A percentile compares a stretch with the other conserved stretches of the same genome.
Conservation (phyloP, 2,329 filamentous ascomycete species). For the Hymenoscyphus scutula region DNA sequence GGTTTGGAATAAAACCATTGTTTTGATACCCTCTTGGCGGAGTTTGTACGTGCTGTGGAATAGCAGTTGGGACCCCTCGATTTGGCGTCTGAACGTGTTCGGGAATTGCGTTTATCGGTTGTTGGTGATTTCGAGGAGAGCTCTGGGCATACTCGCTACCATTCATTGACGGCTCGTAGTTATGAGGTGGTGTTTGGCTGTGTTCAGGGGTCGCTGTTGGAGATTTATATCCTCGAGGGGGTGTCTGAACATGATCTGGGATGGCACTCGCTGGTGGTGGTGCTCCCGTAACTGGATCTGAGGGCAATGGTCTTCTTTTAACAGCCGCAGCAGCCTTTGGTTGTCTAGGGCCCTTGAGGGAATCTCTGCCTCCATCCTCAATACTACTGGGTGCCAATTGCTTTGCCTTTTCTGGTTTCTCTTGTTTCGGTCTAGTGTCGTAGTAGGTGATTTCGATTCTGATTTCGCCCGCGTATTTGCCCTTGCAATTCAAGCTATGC, state of each 20-base stretch:
- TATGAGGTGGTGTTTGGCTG: constrained; percentile 36
- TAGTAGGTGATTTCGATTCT: constrained; percentile 96
- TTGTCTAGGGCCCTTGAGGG: constrained; percentile 43
- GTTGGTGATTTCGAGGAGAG: constrained; percentile 44
- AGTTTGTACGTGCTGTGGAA: constrained; percentile 46
- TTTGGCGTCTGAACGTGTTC: constrained; percentile 45
- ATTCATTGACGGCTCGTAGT: constrained; percentile 43
- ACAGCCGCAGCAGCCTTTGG: constrained; percentile 57
- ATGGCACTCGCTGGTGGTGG: constrained; percentile 40
- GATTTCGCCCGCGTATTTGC: constrained; percentile 94
- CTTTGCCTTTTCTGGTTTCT: constrained; percentile 60
- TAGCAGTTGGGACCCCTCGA: constrained; percentile 40
- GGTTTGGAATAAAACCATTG: constrained; percentile 45
- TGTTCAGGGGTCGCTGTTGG: constrained; percentile 35
- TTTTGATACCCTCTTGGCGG: constrained; percentile 49
- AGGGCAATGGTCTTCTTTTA: constrained; percentile 81
- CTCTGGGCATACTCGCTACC: constrained; percentile 44
- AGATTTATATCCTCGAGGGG: constrained; percentile 45
- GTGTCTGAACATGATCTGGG: constrained; percentile 42
- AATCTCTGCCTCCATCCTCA: constrained; percentile 35
- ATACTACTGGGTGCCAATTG: constrained; percentile 37
- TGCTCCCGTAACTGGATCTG: constrained; percentile 60
- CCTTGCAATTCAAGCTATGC: constrained; percentile 83
- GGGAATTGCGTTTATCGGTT: constrained; percentile 30
- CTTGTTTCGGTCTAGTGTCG: constrained; percentile 78